Evolutionary conservation across 495 filamentous ascomycete species (phyloP).

Genomic region (Physcia stellaris): DNA sequence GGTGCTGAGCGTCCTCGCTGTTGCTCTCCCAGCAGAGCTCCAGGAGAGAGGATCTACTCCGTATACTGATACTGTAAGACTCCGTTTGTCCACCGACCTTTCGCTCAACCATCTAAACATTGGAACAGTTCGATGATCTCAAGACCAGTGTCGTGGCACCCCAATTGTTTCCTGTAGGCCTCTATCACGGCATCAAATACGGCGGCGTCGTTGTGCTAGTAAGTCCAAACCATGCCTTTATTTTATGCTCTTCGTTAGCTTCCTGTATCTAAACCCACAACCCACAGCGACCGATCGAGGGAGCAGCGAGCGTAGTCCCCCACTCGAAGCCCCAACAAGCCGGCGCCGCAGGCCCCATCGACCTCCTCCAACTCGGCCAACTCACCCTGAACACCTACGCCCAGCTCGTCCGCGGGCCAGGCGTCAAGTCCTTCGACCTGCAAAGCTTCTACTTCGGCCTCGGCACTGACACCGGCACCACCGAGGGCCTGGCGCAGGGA

Average conservation of each 20-base stretch:
- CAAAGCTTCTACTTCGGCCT: conserved; percentile 4
- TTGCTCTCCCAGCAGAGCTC: not conserved
- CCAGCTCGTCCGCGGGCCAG: conserved; percentile 1
- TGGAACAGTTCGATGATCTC: not conserved
- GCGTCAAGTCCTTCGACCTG: conserved; percentile 1
- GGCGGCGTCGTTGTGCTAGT: conserved; percentile 1
- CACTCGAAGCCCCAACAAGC: conserved; percentile 4
- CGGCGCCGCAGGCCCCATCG: conserved; percentile 1
- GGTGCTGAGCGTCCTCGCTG: not conserved
- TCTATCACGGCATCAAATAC: conserved; percentile 1
- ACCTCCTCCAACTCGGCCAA: conserved; percentile 1
- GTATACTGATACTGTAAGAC: conserved; percentile 1
- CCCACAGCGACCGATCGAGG: conserved; percentile 1
- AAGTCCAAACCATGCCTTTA: not conserved
- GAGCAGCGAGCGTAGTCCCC: conserved; percentile 1
- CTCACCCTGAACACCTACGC: conserved; percentile 3
- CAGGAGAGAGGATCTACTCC: not conserved
- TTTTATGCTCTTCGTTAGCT: not conserved
- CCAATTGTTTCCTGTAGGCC: conserved; percentile 1
- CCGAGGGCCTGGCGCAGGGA: not conserved
- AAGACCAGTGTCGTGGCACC: conserved; percentile 2
- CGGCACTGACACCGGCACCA: conserved; percentile 3
- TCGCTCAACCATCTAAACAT: not conserved
- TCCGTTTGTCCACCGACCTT: not conserved
- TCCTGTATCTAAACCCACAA: not conserved